phyloP scores from a whole-genome alignment of 805 yeast species.

The Metschnikowia santaceciliae region DNA sequence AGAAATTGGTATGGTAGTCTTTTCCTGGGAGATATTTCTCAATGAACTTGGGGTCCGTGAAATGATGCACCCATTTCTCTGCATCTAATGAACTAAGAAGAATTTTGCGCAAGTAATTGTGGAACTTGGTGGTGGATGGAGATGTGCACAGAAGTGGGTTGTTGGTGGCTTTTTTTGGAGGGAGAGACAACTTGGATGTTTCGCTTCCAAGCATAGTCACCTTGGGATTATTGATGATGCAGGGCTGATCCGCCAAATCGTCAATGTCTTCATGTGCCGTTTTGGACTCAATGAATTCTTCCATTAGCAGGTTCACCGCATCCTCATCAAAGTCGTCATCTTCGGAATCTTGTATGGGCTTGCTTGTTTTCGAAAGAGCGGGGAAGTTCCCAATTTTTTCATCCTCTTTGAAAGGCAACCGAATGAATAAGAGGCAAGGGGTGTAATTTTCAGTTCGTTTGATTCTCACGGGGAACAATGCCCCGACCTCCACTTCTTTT shows the following conservation, averaged over 20 bases:
- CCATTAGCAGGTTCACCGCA: constrained; percentile 26
- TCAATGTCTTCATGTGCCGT: constrained; percentile 12
- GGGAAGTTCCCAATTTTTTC: constrained; percentile 57
- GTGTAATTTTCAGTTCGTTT: constrained; percentile 10
- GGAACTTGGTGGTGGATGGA: constrained; percentile 30
- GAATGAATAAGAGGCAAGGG: constrained; percentile 46
- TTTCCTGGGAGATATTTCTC: constrained; percentile 17
- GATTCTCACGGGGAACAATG: constrained; percentile 44
- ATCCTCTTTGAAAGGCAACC: constrained; percentile 75
- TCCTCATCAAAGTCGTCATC: background rate
- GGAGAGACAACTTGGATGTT: constrained; percentile 17
- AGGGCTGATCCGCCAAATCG: background rate
- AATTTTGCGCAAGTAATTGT: constrained; percentile 9
- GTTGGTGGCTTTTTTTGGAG: constrained; percentile 5
- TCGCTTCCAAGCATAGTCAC: constrained; percentile 16
- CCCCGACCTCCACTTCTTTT: constrained; percentile 49
- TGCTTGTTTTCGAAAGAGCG: constrained; percentile 13
- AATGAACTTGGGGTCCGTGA: constrained; percentile 13
- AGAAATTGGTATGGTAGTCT: constrained; percentile 24
- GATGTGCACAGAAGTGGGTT: constrained; percentile 24
- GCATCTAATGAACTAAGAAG: constrained; percentile 11
- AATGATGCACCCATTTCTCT: constrained; percentile 7
- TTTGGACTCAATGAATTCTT: constrained; percentile 24
- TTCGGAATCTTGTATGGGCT: background rate
- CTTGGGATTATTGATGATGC: constrained; percentile 15